Conservation (phyloP, 331 rosid genomes). For the Dryas integrifolia region DNA sequence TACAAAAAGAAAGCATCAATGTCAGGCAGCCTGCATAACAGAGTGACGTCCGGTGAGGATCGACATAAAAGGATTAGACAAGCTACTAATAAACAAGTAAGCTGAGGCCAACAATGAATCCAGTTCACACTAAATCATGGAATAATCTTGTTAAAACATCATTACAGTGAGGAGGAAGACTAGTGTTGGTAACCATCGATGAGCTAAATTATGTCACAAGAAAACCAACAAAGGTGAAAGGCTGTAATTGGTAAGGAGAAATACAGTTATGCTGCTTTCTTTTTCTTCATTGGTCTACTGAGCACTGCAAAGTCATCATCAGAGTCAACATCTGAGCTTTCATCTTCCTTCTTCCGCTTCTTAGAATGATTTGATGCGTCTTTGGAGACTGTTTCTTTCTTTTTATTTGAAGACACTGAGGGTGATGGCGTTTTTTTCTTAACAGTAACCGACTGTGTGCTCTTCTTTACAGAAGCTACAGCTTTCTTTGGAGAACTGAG, state of each 20-base stretch:
- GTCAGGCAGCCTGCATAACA: too few species aligned
- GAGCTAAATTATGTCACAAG: neutral
- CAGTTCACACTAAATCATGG: neutral
- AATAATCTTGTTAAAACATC: neutral
- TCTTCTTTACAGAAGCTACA: constrained; percentile 43
- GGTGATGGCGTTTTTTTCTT: neutral
- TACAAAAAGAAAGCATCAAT: too few species aligned
- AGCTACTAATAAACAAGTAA: neutral
- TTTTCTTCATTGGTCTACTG: constrained; percentile 34
- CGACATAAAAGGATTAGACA: neutral
- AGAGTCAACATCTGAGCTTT: constrained; percentile 45
- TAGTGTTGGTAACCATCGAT: neutral
- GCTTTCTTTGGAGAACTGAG: constrained; percentile 48
- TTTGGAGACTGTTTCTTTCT: constrained; percentile 22
- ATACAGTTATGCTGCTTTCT: constrained; percentile 38
- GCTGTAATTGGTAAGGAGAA: neutral
- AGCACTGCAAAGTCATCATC: constrained; percentile 36
- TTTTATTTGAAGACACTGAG: neutral
- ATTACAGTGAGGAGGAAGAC: neutral
- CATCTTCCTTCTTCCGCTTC: constrained; percentile 44
- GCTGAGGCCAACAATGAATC: neutral
- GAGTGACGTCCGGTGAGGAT: neutral
- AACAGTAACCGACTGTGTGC: constrained; percentile 10
- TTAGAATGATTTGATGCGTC: constrained; percentile 37
- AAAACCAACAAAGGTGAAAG: constrained; percentile 8